These are phyloP conservation scores for Ophidiomyces ophidiicola DNA, from an alignment of 2,329 filamentous ascomycete genomes.

Conservation along the genomic window DNA sequence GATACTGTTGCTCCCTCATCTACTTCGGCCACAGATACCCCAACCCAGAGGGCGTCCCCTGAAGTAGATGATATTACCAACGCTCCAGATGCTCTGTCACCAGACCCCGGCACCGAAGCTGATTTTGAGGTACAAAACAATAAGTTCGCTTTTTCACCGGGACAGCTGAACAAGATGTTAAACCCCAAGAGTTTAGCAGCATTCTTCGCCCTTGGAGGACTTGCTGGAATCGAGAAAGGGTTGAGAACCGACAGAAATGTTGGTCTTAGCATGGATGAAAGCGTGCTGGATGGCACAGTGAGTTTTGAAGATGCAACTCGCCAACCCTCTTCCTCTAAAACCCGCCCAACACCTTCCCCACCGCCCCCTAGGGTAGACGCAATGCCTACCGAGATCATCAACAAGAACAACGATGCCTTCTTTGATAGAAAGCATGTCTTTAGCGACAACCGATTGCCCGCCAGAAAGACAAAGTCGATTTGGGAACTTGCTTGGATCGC, in stretches of 20 bases:
- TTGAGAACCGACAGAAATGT: conserved; percentile 51
- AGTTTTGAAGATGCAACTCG: conserved; percentile 52
- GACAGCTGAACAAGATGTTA: conserved; percentile 61
- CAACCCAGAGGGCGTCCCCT: conserved; percentile 31
- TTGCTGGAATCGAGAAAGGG: conserved; percentile 61
- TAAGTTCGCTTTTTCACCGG: conserved; percentile 60
- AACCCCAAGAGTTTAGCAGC: conserved; percentile 68
- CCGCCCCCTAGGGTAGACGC: conserved; percentile 14
- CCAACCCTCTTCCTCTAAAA: conserved; percentile 13
- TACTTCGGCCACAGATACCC: conserved; percentile 31
- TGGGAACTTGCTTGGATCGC: conserved; percentile 63
- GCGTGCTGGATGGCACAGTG: conserved; percentile 49
- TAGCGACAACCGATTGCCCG: conserved; percentile 55
- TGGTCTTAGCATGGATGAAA: conserved; percentile 61
- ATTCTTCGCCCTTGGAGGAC: conserved; percentile 62
- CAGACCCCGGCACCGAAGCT: conserved; percentile 59
- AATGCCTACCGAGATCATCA: conserved; percentile 14
- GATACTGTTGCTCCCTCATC: conserved; percentile 41
- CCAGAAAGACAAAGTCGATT: conserved; percentile 57
- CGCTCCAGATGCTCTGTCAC: conserved; percentile 50
- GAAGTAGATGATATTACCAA: conserved; percentile 42
- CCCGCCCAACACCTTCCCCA: conserved; percentile 14
- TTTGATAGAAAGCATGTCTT: conserved; percentile 58
- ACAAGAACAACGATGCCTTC: conserved; percentile 33
- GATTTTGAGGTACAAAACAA: conserved; percentile 58